phyloP scores from a whole-genome alignment of 1,139 yeast species.

The Hyphopichia wangnamkhiaoensis region DNA sequence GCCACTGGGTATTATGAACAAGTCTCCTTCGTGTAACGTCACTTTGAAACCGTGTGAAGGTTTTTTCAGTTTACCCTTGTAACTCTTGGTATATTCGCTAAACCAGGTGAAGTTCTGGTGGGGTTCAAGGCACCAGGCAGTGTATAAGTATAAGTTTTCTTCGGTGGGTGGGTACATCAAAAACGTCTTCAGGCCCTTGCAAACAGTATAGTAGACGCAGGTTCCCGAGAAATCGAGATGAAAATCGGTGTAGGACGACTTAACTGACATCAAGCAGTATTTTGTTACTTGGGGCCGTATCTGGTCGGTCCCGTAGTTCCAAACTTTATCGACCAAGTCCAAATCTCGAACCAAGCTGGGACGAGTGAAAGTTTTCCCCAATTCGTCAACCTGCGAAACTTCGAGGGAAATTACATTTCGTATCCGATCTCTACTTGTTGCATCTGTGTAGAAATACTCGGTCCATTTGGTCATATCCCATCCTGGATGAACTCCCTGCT shows the following conservation, averaged over 20 bases:
- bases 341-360: slow-evolving; percentile 67
- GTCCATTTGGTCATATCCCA: slow-evolving; percentile 81
- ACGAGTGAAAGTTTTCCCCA: slow-evolving; percentile 55
- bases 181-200: slow-evolving; percentile 72
- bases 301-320: slow-evolving; percentile 41
- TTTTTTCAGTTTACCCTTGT: slow-evolving; percentile 21
- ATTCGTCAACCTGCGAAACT: slow-evolving; percentile 54
- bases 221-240: slow-evolving; percentile 94
- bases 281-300: slow-evolving; percentile 71
- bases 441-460: slow-evolving; percentile 59
- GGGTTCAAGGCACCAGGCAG: slow-evolving; percentile 70
- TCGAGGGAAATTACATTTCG: slow-evolving; percentile 83
- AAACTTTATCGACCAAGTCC: slow-evolving; percentile 71
- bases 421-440: slow-evolving; percentile 58
- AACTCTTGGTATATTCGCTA: slow-evolving; percentile 46
- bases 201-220: slow-evolving; percentile 82
- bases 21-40: slow-evolving; percentile 67
- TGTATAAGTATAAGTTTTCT: slow-evolving; percentile 59
- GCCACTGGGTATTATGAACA: slow-evolving; percentile 83
- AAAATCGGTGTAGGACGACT: slow-evolving; percentile 81
- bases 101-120: slow-evolving; percentile 69
- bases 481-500: slow-evolving; percentile 57
- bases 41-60: slow-evolving; percentile 61
- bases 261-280: slow-evolving; percentile 84
- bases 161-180: slow-evolving; percentile 77